Conservation (phyloP, 2,329 filamentous ascomycete species). For the Lojkania enalia region DNA sequence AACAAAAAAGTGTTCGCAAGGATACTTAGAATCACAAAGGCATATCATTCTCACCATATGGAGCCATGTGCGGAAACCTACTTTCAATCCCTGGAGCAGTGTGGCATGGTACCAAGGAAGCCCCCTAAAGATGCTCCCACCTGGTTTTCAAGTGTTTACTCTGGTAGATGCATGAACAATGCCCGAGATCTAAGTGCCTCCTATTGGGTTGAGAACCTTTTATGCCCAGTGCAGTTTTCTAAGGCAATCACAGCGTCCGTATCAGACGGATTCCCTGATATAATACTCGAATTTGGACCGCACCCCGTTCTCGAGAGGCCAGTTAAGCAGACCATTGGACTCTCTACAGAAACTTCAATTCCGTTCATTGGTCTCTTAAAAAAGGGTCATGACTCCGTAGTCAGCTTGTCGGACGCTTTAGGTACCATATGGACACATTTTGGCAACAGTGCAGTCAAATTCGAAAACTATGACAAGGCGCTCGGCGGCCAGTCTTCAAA, state of each 20-base stretch:
- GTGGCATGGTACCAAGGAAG: background rate
- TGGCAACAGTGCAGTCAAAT: constrained; percentile 25
- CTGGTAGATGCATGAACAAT: constrained; percentile 2
- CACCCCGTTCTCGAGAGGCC: constrained; percentile 47
- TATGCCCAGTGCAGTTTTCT: constrained; percentile 49
- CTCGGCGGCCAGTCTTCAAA: constrained; percentile 1
- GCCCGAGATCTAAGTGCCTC: background rate
- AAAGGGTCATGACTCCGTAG: constrained; percentile 21
- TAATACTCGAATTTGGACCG: constrained; percentile 51
- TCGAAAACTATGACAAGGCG: constrained; percentile 14
- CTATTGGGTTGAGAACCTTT: constrained; percentile 55
- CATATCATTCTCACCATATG: constrained; percentile 21
- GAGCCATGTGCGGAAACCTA: background rate
- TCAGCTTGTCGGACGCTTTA: constrained; percentile 19
- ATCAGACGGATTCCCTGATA: constrained; percentile 19
- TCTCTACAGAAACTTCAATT: constrained; percentile 6
- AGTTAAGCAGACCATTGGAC: constrained; percentile 6
- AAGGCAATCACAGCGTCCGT: constrained; percentile 42
- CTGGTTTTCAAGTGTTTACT: constrained; percentile 8
- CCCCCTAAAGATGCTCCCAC: background rate
- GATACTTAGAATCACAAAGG: constrained; percentile 13
- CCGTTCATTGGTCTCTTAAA: constrained; percentile 22
- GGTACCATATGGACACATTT: constrained; percentile 15
- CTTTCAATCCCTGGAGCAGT: background rate
- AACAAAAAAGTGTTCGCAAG: constrained; percentile 18